phyloP scores from a whole-genome alignment of 2,329 filamentous ascomycete species.

The Metarhizium sp. region DNA sequence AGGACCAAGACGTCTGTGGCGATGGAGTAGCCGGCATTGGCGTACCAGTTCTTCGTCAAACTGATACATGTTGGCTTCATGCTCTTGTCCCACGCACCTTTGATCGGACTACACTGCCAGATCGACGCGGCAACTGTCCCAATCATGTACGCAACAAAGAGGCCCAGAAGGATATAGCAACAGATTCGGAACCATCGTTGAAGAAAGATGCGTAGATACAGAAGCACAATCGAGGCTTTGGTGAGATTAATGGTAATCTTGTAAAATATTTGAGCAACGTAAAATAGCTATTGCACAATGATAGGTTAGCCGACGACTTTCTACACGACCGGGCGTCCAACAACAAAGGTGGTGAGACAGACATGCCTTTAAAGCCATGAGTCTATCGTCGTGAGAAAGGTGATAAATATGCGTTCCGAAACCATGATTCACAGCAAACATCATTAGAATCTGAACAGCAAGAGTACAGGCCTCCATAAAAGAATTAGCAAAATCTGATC shows the following conservation, averaged over 20 bases:
- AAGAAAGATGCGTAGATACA: constrained; percentile 46
- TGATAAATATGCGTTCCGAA: constrained; percentile 31
- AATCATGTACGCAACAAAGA: constrained; percentile 36
- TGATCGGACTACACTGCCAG: constrained; percentile 40
- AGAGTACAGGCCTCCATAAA: constrained; percentile 23
- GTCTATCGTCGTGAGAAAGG: constrained; percentile 22
- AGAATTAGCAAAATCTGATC: not conserved
- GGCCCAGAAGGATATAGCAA: constrained; percentile 29
- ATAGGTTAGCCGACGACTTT: too few species aligned
- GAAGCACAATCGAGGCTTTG: constrained; percentile 41
- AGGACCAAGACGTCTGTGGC: constrained; percentile 36
- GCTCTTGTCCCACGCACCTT: constrained; percentile 34
- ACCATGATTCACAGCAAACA: constrained; percentile 29
- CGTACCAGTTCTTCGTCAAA: constrained; percentile 37
- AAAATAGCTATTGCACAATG: constrained; percentile 25
- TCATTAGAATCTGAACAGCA: constrained; percentile 27
- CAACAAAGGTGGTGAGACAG: not conserved
- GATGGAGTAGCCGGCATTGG: constrained; percentile 38
- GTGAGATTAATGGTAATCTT: constrained; percentile 44
- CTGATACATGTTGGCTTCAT: constrained; percentile 34
- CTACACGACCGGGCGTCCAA: too few species aligned
- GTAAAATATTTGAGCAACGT: constrained; percentile 42
- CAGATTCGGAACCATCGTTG: constrained; percentile 34
- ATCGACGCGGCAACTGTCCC: constrained; percentile 35
- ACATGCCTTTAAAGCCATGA: constrained; percentile 26